Evolutionary conservation across 768 basidiomycete genomes (phyloP).

Genomic region (Galerina marginata): DNA sequence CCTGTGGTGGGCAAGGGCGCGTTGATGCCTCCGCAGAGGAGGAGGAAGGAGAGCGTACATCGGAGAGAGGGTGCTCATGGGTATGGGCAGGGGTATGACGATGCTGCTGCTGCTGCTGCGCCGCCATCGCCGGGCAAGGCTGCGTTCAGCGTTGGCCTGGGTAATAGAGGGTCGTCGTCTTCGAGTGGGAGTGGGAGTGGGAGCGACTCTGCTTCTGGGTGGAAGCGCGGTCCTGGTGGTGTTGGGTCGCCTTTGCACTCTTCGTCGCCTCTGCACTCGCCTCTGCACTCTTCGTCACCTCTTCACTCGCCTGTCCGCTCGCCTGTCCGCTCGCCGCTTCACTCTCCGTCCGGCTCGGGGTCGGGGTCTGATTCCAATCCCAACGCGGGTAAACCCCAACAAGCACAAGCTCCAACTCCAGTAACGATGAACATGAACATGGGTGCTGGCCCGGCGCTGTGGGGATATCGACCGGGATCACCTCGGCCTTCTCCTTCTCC

Average conservation of each 20-base stretch:
- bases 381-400: background rate
- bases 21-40: constrained; percentile 12
- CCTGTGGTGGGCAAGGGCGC: background rate
- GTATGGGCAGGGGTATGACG: no score
- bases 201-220: constrained; percentile 11
- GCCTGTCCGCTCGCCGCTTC: no score
- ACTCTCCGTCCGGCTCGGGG: background rate
- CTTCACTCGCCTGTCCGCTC: no score
- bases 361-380: background rate
- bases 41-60: background rate
- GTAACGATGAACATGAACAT: background rate
- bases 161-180: constrained; percentile 13
- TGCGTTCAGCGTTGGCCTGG: no score
- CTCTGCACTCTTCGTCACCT: no score
- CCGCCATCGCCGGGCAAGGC: no score
- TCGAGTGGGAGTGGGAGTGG: constrained; percentile 23
- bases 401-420: background rate
- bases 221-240: no score
- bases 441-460: background rate
- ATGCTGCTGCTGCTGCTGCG: no score
- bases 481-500: constrained; percentile 1
- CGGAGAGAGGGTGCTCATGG: constrained; percentile 1
- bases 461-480: background rate
- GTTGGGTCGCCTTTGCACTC: no score
- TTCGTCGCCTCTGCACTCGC: no score